phyloP scores from a whole-genome alignment of 805 yeast species.

The Alloascoidea africana region DNA sequence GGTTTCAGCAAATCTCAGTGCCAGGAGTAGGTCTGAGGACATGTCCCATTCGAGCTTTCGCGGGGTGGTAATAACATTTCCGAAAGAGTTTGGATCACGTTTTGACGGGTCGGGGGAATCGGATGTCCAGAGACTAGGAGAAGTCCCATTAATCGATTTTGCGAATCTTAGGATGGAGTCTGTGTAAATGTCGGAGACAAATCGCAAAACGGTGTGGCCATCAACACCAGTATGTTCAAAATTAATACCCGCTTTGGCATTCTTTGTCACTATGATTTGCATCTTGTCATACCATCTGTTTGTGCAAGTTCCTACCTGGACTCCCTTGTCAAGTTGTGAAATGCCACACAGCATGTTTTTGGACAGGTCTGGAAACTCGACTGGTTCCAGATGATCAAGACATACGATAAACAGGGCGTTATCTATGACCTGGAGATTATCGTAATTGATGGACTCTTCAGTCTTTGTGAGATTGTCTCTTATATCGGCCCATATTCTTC shows the following conservation, averaged over 20 bases:
- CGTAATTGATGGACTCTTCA: slow-evolving; percentile 41
- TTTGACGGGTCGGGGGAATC: slow-evolving; percentile 30
- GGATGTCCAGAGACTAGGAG: slow-evolving; percentile 58
- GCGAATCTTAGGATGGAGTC: slow-evolving; percentile 85
- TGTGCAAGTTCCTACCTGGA: slow-evolving; percentile 88
- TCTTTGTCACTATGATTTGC: slow-evolving; percentile 73
- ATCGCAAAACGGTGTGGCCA: slow-evolving; percentile 84
- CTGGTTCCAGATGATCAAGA: slow-evolving; percentile 61
- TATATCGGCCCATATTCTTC: slow-evolving; percentile 75
- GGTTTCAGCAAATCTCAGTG: slow-evolving; percentile 83
- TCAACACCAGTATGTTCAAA: slow-evolving; percentile 89
- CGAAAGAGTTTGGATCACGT: slow-evolving; percentile 25
- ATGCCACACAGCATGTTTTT: slow-evolving; percentile 84
- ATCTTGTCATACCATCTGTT: slow-evolving; percentile 92
- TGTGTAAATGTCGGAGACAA: slow-evolving; percentile 81
- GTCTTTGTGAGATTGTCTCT: slow-evolving; percentile 38
- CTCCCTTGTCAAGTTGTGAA: slow-evolving; percentile 63
- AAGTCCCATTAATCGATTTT: slow-evolving; percentile 56
- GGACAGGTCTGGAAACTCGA: slow-evolving; percentile 41
- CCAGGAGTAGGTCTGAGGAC: slow-evolving; percentile 61
- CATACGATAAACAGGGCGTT: slow-evolving; percentile 73
- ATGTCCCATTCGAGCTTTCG: slow-evolving; percentile 75
- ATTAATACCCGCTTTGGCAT: slow-evolving; percentile 86
- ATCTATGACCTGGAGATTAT: slow-evolving; percentile 63
- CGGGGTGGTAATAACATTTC: slow-evolving; percentile 51